phyloP scores from a whole-genome alignment of 2,329 filamentous ascomycete species.

The Trichophyton equinum region DNA sequence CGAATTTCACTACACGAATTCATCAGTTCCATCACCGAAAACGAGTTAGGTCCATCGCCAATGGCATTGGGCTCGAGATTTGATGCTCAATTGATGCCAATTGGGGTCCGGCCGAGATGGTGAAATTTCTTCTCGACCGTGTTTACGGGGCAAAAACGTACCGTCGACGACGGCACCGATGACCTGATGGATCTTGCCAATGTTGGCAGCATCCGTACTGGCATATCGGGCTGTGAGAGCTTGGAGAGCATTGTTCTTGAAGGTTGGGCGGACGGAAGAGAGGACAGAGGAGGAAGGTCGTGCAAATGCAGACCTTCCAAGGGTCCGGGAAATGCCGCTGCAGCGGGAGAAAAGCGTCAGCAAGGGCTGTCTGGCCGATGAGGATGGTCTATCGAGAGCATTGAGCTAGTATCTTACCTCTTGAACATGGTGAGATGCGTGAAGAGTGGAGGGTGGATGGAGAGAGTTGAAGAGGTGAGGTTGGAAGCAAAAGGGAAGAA shows the following conservation, averaged over 20 bases:
- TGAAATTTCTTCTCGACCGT: constrained; percentile 31
- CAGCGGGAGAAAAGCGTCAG: constrained; percentile 12
- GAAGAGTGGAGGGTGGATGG: constrained; percentile 30
- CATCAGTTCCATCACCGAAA: constrained; percentile 16
- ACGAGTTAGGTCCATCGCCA: not conserved
- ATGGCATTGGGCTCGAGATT: not conserved
- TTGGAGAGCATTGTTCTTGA: constrained; percentile 46
- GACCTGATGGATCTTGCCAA: constrained; percentile 64
- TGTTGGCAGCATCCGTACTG: constrained; percentile 42
- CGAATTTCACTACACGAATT: constrained; percentile 72
- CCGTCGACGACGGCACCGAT: constrained; percentile 99
- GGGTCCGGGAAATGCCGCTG: constrained; percentile 55
- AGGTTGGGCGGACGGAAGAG: constrained; percentile 42
- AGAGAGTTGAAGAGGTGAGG: constrained; percentile 21
- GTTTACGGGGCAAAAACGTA: constrained; percentile 39
- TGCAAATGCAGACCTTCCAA: constrained; percentile 48
- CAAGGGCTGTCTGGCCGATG: constrained; percentile 7
- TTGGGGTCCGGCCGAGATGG: constrained; percentile 5
- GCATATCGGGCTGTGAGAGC: constrained; percentile 50
- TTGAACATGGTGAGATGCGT: constrained; percentile 46
- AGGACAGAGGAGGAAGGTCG: constrained; percentile 43
- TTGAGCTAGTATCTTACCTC: constrained; percentile 37
- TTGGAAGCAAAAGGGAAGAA: constrained; percentile 18
- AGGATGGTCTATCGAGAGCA: constrained; percentile 7
- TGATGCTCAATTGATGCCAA: constrained; percentile 5